phyloP scores from a whole-genome alignment of 768 basidiomycete genomes.

The Ramaria sp. region DNA sequence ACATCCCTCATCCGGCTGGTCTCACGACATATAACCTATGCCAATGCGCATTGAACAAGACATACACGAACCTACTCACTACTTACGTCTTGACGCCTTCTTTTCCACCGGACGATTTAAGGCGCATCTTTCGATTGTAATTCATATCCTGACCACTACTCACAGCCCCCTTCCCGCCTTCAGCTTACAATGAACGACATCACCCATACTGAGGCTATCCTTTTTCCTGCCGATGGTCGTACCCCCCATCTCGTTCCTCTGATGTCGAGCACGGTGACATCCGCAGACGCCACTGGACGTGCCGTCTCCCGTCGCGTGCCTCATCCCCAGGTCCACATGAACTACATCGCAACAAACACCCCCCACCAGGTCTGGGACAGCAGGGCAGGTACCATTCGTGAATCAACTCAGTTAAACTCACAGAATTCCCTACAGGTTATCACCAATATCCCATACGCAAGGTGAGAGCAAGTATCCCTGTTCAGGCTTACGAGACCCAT shows the following conservation, averaged over 20 bases:
- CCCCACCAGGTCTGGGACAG: conserved; percentile 3
- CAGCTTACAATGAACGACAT: conserved; percentile 52
- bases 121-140: not conserved
- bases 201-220: conserved; percentile 54
- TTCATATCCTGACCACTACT: not conserved
- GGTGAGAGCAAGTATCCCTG: not conserved
- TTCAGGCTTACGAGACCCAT: not conserved
- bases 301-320: conserved; percentile 40
- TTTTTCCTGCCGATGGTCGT: conserved; percentile 74
- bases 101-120: not conserved
- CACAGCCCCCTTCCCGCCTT: not conserved
- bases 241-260: conserved; percentile 62
- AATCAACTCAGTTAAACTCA: not conserved
- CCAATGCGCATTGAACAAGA: not conserved
- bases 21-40: not conserved
- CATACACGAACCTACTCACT: not conserved
- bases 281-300: conserved; percentile 9
- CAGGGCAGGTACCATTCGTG: not conserved
- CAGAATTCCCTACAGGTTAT: not conserved
- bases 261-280: conserved; percentile 51
- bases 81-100: not conserved
- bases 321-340: conserved; percentile 80
- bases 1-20: not conserved
- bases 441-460: conserved; percentile 1
- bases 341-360: conserved; percentile 52